Evolutionary conservation across 2,329 filamentous ascomycete genomes (phyloP), one percentile per base, ranked within the genome.

Genomic region (Hysterium pulicare): DNA sequence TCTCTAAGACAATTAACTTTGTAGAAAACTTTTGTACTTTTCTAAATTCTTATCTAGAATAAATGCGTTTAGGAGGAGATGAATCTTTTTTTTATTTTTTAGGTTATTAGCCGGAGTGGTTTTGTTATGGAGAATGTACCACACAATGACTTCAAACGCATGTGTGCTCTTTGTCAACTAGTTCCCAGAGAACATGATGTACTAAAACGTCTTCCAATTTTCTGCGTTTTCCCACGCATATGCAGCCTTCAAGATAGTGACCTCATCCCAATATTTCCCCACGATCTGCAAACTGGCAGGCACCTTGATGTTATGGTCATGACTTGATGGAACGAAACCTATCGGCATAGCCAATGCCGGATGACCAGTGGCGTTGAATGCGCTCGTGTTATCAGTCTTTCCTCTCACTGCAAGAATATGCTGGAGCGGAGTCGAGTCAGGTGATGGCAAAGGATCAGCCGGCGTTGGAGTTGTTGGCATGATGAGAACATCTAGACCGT

Each of bases 281-380:
- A 81, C 72, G 37, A 81, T 69, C 51, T 81, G 76, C 67, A 81
- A 68, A 0, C 77, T 74, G 0, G 79, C 74, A 0, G 76, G 77
- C 16, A 80, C 51, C 42, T 53, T 66, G 0, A 53, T 49, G 5
- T 54, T 40, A 9, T 45, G 44, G 2, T 71, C 68, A 38, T 75
- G 67, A 10, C 53, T 46, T 1, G 71, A 66, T 2, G 64, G 62
- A 2, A 71, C 61, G 50, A 73, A 70, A 0, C 77, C 77, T 24
- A 76, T 64, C 0, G 77, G 77, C 34, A 81, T 60, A 0, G 72
- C 69, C 48, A 81, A 54, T 0, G 76, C 78, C 0, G 78, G 77
- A 48, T 81, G 77, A 0, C 78, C 78, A 0, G 76, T 80, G 2
- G 75, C 68, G 50, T 81, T 77, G 57, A 81, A 81, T 2, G 73